phyloP scores from a whole-genome alignment of 805 yeast species.

The Lipomyces lipofer region DNA sequence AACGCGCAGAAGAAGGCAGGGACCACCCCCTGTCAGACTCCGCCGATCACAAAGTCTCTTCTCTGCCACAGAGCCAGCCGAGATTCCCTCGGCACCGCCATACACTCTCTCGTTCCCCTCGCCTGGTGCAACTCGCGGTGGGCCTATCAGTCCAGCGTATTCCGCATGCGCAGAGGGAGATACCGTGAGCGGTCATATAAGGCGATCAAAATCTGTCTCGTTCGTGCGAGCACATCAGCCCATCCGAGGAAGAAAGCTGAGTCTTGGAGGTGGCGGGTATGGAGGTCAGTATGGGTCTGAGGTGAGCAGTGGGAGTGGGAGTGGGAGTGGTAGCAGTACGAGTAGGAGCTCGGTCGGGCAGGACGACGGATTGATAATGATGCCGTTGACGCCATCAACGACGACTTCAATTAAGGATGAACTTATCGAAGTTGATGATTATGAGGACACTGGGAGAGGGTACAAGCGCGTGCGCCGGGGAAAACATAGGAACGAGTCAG shows the following conservation, averaged over 20 bases:
- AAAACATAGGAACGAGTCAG: neutral
- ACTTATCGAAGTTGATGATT: conserved; percentile 17
- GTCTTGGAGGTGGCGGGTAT: neutral
- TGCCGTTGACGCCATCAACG: conserved; percentile 5
- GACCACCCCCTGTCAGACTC: conserved; percentile 24
- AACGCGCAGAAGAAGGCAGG: conserved; percentile 21
- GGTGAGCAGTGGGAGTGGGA: neutral
- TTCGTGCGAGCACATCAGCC: conserved; percentile 14
- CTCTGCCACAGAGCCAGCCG: conserved; percentile 9
- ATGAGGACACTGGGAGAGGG: conserved; percentile 15
- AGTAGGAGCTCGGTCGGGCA: conserved; percentile 1
- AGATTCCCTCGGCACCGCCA: conserved; percentile 1
- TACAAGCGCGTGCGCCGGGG: conserved; percentile 18
- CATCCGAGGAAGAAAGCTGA: conserved; percentile 14
- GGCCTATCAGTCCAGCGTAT: neutral
- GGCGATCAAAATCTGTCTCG: conserved; percentile 26
- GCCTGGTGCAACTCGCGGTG: neutral
- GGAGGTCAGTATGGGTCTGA: neutral
- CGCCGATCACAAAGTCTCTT: conserved; percentile 26
- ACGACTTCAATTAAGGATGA: conserved; percentile 5
- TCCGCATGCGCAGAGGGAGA: no score
- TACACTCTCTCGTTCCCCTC: neutral
- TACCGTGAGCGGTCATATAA: conserved; percentile 4
- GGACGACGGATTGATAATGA: neutral
- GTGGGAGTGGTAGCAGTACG: neutral